Evolutionary conservation across 192 early-diverging fungal genomes (phyloP), one percentile per base, ranked within the genome.

Genomic region (Coemansia sp.): DNA sequence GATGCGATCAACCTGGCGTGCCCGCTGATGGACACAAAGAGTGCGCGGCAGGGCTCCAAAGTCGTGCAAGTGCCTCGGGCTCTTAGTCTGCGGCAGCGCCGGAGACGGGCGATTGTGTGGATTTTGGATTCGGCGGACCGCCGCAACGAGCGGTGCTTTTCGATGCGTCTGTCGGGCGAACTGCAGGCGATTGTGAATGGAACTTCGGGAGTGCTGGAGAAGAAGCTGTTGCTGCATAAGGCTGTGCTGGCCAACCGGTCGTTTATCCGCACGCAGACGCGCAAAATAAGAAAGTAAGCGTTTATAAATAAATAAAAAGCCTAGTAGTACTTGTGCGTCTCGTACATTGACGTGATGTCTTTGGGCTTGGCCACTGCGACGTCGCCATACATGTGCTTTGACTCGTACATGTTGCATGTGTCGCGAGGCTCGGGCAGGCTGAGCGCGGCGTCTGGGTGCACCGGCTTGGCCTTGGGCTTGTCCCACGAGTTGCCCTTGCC

Each of bases 71-170:
- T 91, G 1, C 96, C 96, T 19, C 80, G 72, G 25, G 87, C 96
- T 3, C 76, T 96, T 56, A 89, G 83, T 66, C 82, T 90, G 72
- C 74, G 92, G 19, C 93, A 96, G 72, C 70, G 92, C 37, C 76
- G 84, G 45, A 81, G 86, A 53, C 85, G 84, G 15, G 95, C 88
- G 15, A 93, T 95, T 55, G 76, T 91, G 57, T 98, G 94, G 95
- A 88, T 96, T 19, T 49, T 92, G 55, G 90, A 93, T 23, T 87
- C 91, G 8, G 87, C 88, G 0, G 69, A 79, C 2, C 88, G 82
- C 55, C 76, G 89, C 15, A 84, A 78, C 5, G 87, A 90, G 49
- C 86, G 86, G 62, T 56, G 66, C 47, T 88, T 92, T 68, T 84
- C 85, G 58, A 83, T 88, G 62, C 74, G 92, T 5, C 71, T 97